Conservation (phyloP, 2,329 filamentous ascomycete species). For the Clonostachys rhizophaga region DNA sequence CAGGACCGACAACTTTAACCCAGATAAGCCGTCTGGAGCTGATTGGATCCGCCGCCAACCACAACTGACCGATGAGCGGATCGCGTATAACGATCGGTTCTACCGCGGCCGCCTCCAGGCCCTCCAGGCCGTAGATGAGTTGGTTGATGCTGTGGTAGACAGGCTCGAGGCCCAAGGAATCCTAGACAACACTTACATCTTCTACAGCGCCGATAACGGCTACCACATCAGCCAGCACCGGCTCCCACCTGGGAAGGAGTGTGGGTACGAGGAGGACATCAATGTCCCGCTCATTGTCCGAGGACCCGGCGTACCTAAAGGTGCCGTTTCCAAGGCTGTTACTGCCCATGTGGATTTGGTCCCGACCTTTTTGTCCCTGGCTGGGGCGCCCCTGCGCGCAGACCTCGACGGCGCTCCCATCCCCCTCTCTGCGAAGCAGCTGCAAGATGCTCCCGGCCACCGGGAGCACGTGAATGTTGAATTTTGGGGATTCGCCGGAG, state of each 20-base stretch:
- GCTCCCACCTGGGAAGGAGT: slow-evolving; percentile 41
- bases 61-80: slow-evolving; percentile 17
- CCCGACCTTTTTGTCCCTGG: slow-evolving; percentile 42
- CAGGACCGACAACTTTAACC: slow-evolving; percentile 63
- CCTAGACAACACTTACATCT: slow-evolving; percentile 40
- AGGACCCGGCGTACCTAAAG: slow-evolving; percentile 36
- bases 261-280: slow-evolving; percentile 44
- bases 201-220: slow-evolving; percentile 48
- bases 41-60: slow-evolving; percentile 37
- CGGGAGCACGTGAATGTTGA: slow-evolving; percentile 46
- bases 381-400: slow-evolving; percentile 13
- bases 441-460: background rate
- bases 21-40: slow-evolving; percentile 31
- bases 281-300: slow-evolving; percentile 43
- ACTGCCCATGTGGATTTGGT: slow-evolving; percentile 50
- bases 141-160: slow-evolving; percentile 31
- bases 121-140: slow-evolving; percentile 39
- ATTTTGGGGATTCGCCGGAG: slow-evolving; percentile 36
- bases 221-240: slow-evolving; percentile 51
- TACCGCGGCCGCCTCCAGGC: slow-evolving; percentile 34
- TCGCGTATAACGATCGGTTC: slow-evolving; percentile 29
- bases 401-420: background rate
- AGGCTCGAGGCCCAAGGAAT: slow-evolving; percentile 20
- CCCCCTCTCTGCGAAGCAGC: slow-evolving; percentile 16
- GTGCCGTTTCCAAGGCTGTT: slow-evolving; percentile 27